Conservation (phyloP, 805 yeast genomes). For the Candida golubevii region DNA sequence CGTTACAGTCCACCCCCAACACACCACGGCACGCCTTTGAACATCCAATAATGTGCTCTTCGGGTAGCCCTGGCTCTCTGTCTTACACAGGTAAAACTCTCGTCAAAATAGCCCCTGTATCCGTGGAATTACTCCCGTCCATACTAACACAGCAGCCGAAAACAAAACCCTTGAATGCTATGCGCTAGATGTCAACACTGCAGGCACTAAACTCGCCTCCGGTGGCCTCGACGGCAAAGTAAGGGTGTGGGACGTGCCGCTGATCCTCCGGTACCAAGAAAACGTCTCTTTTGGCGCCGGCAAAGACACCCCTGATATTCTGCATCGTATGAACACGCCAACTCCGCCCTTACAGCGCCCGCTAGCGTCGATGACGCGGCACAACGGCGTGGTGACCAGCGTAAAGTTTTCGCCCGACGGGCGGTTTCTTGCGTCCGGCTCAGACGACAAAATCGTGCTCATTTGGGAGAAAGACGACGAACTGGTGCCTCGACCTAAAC, state of each 20-base stretch:
- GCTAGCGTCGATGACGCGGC: slow-evolving; percentile 87
- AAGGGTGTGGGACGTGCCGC: slow-evolving; percentile 75
- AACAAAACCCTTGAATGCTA: slow-evolving; percentile 79
- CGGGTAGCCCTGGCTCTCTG: no score
- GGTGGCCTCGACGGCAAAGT: slow-evolving; percentile 93
- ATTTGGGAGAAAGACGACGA: slow-evolving; percentile 91
- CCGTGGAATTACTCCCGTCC: slow-evolving; percentile 11
- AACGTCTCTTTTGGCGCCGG: not conserved
- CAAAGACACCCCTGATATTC: not conserved
- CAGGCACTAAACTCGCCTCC: slow-evolving; percentile 81
- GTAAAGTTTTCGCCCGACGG: slow-evolving; percentile 93
- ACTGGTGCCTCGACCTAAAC: slow-evolving; percentile 46
- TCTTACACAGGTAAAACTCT: no score
- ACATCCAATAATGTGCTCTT: no score
- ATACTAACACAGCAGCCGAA: slow-evolving; percentile 52
- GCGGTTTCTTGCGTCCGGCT: slow-evolving; percentile 85
- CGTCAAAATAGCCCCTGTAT: not conserved
- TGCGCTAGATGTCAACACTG: slow-evolving; percentile 74
- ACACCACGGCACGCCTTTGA: no score
- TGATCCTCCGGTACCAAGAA: slow-evolving; percentile 43
- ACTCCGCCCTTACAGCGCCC: slow-evolving; percentile 39
- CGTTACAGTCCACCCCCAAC: slow-evolving; percentile 12
- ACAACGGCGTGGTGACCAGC: slow-evolving; percentile 94
- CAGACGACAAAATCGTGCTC: slow-evolving; percentile 86
- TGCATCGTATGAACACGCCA: slow-evolving; percentile 12